Percentiles rank a stretch among this genome's conserved stretches.
phyloP scores from a whole-genome alignment of 106 monocot genomes.

The Narthecium ossifragum region DNA sequence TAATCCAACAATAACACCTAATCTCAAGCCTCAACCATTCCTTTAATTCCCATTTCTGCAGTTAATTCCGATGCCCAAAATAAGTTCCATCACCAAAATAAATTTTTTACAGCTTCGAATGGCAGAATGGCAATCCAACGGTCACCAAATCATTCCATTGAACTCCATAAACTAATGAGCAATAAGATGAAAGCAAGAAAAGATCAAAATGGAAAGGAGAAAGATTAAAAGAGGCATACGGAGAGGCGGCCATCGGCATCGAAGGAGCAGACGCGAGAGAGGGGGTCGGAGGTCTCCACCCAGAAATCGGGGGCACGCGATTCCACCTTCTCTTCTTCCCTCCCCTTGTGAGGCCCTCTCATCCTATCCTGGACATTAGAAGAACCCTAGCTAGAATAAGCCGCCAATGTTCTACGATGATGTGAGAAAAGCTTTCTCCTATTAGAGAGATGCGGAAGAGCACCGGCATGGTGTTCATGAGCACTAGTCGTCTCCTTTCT shows the following conservation, averaged over 20 bases:
- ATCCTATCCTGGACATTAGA: background rate
- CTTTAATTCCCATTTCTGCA: too few relatives aligned
- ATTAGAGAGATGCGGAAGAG: too few relatives aligned
- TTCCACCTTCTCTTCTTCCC: background rate
- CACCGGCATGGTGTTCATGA: too few relatives aligned
- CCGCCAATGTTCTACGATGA: too few relatives aligned
- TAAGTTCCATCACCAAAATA: background rate
- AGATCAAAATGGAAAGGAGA: too few relatives aligned
- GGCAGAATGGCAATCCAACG: background rate
- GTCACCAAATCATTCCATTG: background rate
- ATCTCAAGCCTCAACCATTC: too few relatives aligned
- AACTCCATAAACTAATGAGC: background rate
- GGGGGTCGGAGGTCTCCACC: constrained; percentile 50
- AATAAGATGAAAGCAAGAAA: background rate
- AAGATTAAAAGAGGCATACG: constrained; percentile 14
- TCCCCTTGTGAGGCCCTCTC: constrained; percentile 13
- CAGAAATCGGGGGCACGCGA: constrained; percentile 33
- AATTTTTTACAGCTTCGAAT: background rate
- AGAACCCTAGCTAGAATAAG: background rate
- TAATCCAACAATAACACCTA: too few relatives aligned
- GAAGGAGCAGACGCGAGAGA: constrained; percentile 40
- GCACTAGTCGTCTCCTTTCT: too few relatives aligned
- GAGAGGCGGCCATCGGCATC: constrained; percentile 33
- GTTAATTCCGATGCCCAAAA: too few relatives aligned
- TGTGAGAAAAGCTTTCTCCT: too few relatives aligned